phyloP scores from a whole-genome alignment of 108 stramenopile species.

The Nitzschia inconspicua region DNA sequence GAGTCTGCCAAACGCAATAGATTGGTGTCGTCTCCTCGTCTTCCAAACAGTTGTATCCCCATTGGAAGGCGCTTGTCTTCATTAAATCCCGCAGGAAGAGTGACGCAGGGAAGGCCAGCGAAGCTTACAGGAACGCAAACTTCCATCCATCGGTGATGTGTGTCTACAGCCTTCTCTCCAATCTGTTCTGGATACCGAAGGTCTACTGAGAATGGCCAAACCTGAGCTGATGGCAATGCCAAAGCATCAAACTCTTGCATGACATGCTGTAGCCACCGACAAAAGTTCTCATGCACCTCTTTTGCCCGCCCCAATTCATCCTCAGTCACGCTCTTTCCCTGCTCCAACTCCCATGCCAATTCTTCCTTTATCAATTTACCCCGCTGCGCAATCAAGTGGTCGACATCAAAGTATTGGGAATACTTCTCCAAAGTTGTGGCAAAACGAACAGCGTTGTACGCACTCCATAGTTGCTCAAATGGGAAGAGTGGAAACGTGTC shows the following conservation, averaged over 20 bases:
- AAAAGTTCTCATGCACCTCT: slow-evolving; percentile 1
- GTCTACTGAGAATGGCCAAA: slow-evolving; percentile 47
- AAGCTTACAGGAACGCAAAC: slow-evolving; percentile 46
- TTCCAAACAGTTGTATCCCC: slow-evolving; percentile 42
- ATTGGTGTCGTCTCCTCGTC: slow-evolving; percentile 16
- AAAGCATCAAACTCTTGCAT: slow-evolving; percentile 30
- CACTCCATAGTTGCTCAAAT: slow-evolving; percentile 32
- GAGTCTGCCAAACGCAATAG: slow-evolving; percentile 18
- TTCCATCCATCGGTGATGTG: slow-evolving; percentile 65
- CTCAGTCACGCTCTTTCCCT: slow-evolving; percentile 16
- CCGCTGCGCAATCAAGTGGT: not conserved
- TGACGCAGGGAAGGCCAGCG: slow-evolving; percentile 44
- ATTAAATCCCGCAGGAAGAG: slow-evolving; percentile 38
- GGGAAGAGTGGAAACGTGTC: slow-evolving; percentile 9
- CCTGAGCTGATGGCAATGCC: slow-evolving; percentile 46
- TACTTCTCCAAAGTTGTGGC: slow-evolving; percentile 11
- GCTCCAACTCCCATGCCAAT: slow-evolving; percentile 36
- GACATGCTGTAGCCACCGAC: slow-evolving; percentile 4
- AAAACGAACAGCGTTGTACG: slow-evolving; percentile 42
- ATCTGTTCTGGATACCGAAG: slow-evolving; percentile 35
- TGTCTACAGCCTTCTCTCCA: slow-evolving; percentile 29
- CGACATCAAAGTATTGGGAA: slow-evolving; percentile 2
- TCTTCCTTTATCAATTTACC: slow-evolving; percentile 23
- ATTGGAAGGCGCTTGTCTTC: slow-evolving; percentile 22
- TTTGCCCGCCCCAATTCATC: slow-evolving; percentile 20